Evolutionary conservation across 345 rosid genomes (phyloP).

Genomic region (Ceriops zippeliana): DNA sequence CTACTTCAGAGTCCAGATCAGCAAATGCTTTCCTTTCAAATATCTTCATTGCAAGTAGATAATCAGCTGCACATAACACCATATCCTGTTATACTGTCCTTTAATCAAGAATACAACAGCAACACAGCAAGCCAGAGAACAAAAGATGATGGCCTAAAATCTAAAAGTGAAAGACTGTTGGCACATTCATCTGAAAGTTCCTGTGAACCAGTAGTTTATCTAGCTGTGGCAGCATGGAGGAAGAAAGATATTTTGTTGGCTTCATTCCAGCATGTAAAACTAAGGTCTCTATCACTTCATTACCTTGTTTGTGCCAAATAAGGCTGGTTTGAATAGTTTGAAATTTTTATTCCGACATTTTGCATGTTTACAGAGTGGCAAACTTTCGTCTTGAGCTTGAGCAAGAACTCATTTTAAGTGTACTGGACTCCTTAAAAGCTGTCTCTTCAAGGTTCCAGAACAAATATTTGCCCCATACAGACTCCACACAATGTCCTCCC

Average conservation of each 20-base stretch:
- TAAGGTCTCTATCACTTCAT: conserved; percentile 48
- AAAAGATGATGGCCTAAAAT: conserved; percentile 37
- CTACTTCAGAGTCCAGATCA: conserved; percentile 74
- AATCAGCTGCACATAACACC: conserved; percentile 67
- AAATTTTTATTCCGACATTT: conserved; percentile 19
- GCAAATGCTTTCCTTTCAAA: conserved; percentile 67
- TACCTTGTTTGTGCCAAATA: neutral
- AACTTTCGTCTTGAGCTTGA: conserved; percentile 86
- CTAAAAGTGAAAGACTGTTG: conserved; percentile 31
- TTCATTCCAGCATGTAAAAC: conserved; percentile 72
- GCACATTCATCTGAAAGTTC: conserved; percentile 34
- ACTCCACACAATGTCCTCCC: conserved; percentile 39
- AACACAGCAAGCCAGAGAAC: conserved; percentile 40
- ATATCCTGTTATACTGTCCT: conserved; percentile 83
- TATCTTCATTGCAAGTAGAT: conserved; percentile 77
- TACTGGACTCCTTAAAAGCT: conserved; percentile 63
- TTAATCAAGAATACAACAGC: conserved; percentile 50
- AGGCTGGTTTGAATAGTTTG: conserved; percentile 4
- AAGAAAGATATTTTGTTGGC: conserved; percentile 72
- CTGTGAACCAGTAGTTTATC: conserved; percentile 53
- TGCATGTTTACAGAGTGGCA: conserved; percentile 58
- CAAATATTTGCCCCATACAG: conserved; percentile 52
- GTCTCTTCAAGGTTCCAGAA: conserved; percentile 58
- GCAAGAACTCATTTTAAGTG: conserved; percentile 63
- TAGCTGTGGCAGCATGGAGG: conserved; percentile 70